Evolutionary conservation across 2,329 filamentous ascomycete genomes (phyloP).

Genomic region (Aspergillus costaricaensis): DNA sequence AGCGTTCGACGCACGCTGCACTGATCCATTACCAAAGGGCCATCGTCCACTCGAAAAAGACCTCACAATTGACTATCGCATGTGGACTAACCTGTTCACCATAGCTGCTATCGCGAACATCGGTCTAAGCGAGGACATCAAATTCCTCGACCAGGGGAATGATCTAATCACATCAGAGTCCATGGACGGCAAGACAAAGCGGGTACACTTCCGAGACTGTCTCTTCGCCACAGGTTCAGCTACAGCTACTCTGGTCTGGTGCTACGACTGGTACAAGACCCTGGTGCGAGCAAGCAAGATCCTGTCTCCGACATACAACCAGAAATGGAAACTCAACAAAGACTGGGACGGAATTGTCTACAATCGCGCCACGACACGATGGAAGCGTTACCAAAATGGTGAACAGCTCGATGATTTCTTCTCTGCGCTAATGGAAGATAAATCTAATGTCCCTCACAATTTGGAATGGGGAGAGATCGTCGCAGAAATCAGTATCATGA

Average conservation of each 20-base stretch:
- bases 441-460: slow-evolving; percentile 41
- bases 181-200: slow-evolving; percentile 23
- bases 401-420: slow-evolving; percentile 62
- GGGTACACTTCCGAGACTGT: slow-evolving; percentile 24
- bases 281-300: slow-evolving; percentile 20
- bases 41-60: slow-evolving; percentile 21
- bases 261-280: slow-evolving; percentile 25
- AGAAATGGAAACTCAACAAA: slow-evolving; percentile 21
- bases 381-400: slow-evolving; percentile 36
- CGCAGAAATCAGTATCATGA: slow-evolving; percentile 49
- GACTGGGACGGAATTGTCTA: slow-evolving; percentile 26
- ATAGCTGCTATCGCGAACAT: slow-evolving; percentile 44
- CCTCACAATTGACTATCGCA: slow-evolving; percentile 37
- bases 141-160: slow-evolving; percentile 39
- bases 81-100: slow-evolving; percentile 43
- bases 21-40: slow-evolving; percentile 17
- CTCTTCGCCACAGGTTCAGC: slow-evolving; percentile 15
- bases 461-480: slow-evolving; percentile 60
- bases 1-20: slow-evolving; percentile 39
- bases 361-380: slow-evolving; percentile 21
- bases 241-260: slow-evolving; percentile 25
- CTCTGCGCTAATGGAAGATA: slow-evolving; percentile 53
- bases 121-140: slow-evolving; percentile 38
- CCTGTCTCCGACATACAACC: slow-evolving; percentile 21
- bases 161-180: slow-evolving; percentile 30